Evolutionary conservation across 1,284 basidiomycete genomes (phyloP), one percentile per base, ranked within the genome.

Genomic region (Hortiboletus rubellus): DNA sequence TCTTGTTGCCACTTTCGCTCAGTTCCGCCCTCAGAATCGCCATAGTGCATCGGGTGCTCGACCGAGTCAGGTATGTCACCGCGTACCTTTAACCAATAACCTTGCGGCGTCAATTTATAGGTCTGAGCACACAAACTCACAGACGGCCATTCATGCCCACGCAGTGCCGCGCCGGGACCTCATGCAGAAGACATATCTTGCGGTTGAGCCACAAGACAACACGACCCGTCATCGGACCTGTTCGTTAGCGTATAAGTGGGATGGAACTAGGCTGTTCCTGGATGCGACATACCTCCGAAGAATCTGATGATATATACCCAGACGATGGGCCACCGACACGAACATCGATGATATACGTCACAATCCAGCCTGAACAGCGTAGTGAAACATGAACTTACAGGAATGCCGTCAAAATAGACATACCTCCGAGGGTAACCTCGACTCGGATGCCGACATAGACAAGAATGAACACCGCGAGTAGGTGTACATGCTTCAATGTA

Each of bases 361-460:
- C 81, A 49, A 79, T 82, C 81, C 81, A 81, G 1, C 79, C 79
- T 80, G 45, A 33, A 24, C 15, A 22, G 55, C 17, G 31, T n/a
- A 15, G 4, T 53, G 37, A 45, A 47, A 33, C 2, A 7, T n/a
- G 18, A 18, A 18, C 18, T 18, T 18, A 18, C 18, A 12, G 12
- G 38, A 18, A 43, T 3, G 4, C 8, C 2, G 24, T 24, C 27
- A 27, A 3, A 27, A 33, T 10, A 33, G 33, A 33, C 53, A 43
- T 62, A 79, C 79, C 79, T 58, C 80, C 81, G 14, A 84, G 66
- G 2, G 82, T 82, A n/a, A 84, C 82, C 61, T 86, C 83, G 6
- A 79, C 18, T 18, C 18, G 18, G 18, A 18, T 73, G 3, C 84
- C 85, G 10, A 85, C 81, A 57, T 85, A 84, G 17, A 84, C 76